Evolutionary conservation across 2,329 filamentous ascomycete genomes (phyloP), one percentile per base, ranked within the genome.

Genomic region (Penicillium sp.): DNA sequence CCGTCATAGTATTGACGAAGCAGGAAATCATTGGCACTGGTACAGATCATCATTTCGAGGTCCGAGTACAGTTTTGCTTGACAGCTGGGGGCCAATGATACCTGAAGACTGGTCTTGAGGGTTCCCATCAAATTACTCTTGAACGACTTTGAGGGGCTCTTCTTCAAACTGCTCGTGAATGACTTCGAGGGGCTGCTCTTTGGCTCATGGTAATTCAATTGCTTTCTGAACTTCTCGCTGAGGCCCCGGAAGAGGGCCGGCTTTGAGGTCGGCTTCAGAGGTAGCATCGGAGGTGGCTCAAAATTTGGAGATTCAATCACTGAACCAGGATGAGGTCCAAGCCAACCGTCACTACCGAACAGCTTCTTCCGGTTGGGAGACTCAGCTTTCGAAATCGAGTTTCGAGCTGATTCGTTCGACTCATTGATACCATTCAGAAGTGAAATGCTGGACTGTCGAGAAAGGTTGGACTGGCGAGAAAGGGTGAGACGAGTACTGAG

Each of bases 61-160:
- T 79, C 76, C 2, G 74, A 74, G 57, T 79, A 79, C 16, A 81
- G 65, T 51, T 74, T 76, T 6, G 76, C 74, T 58, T 81, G 79
- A 7, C 67, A 64, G 2, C 68, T 63, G 29, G 74, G 73, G 53
- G 73, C 70, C 24, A 80, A 59, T 3, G 77, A 79, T 53, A 79
- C 73, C 2, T 70, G 66, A 16, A 74, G 64, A 13, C 61, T 70
- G 6, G 68, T 64, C 44, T 65, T 63, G 53, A 63, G 55, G 3
- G 16, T 22, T 41, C 21, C 35, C 16, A 29, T 43, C 13, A 47
- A 31, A 11, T 22, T 22, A 27, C 11, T 14, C 14, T 5, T 33
- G 16, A 27, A 52, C 11, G 24, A 19, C 11, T 19, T 52, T 11
- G 48, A 43, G 27, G 27, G 27, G 27, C 27, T 29, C 27, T 29